phyloP scores from a whole-genome alignment of 768 basidiomycete species.

The Phlebiopsis gigantea region DNA sequence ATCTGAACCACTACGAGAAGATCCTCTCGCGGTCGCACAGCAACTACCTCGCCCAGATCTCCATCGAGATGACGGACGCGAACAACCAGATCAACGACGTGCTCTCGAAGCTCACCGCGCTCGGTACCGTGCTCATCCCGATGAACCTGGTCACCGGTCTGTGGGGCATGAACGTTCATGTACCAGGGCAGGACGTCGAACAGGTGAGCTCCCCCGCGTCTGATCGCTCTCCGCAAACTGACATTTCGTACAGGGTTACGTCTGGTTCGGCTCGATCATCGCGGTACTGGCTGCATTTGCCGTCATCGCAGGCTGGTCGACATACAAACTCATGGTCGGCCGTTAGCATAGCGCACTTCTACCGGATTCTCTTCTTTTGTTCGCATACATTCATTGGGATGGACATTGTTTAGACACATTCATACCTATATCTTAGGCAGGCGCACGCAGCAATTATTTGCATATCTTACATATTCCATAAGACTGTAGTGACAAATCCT shows the following conservation, averaged over 20 bases:
- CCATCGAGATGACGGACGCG: constrained; percentile 99
- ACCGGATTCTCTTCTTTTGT: background rate
- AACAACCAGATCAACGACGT: constrained; percentile 99
- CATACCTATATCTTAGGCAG: background rate
- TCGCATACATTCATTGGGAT: background rate
- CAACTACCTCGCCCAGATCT: constrained; percentile 98
- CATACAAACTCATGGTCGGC: constrained; percentile 66
- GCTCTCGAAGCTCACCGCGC: constrained; percentile 90
- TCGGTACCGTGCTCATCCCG: constrained; percentile 95
- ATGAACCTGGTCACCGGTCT: constrained; percentile 97
- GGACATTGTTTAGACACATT: background rate
- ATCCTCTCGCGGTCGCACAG: constrained; percentile 98
- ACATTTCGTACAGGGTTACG: constrained; percentile 37
- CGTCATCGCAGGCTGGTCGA: constrained; percentile 70
- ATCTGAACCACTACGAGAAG: constrained; percentile 99
- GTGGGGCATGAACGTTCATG: constrained; percentile 99
- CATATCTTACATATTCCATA: background rate
- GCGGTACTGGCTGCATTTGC: constrained; percentile 78
- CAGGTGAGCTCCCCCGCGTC: constrained; percentile 25
- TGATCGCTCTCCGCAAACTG: constrained; percentile 2
- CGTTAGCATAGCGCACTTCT: constrained; percentile 13
- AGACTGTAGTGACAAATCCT: background rate
- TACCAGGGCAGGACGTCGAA: constrained; percentile 71
- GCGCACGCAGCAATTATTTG: background rate
- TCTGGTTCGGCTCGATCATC: constrained; percentile 89